phyloP scores from a whole-genome alignment of 257 asterid species.

The Solanum clarkiae region DNA sequence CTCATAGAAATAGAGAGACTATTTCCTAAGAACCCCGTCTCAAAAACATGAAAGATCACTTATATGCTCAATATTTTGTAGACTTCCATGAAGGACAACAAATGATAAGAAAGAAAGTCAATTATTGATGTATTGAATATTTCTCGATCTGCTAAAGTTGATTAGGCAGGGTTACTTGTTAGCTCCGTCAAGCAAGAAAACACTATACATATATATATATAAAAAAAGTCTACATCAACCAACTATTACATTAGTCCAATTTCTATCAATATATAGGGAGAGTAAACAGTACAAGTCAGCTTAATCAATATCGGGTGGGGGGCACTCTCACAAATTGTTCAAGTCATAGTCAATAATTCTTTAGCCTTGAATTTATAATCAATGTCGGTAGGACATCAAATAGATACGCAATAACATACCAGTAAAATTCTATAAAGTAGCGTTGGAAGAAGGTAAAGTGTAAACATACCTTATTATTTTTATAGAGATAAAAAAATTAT shows the following conservation, averaged over 20 bases:
- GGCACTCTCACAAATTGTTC: neutral
- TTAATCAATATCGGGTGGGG: neutral
- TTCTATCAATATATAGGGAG: neutral
- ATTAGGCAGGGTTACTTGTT: neutral
- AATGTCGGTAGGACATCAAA: neutral
- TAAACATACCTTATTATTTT: no score
- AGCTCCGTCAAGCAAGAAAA: constrained; percentile 7
- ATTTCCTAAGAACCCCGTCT: no score
- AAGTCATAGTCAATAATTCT: neutral
- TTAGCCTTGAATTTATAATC: neutral
- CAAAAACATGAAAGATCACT: no score
- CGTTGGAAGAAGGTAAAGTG: no score
- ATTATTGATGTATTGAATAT: neutral
- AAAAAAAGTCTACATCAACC: neutral
- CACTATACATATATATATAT: no score
- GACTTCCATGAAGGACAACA: neutral
- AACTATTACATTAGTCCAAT: neutral
- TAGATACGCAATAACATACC: no score
- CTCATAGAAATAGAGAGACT: no score
- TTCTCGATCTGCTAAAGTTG: constrained; percentile 20
- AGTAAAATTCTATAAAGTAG: no score
- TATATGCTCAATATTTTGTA: neutral
- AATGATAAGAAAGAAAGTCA: constrained; percentile 9
- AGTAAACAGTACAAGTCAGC: neutral
- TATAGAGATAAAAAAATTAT: no score